A percentile compares a stretch with the other conserved stretches of the same genome.
These are phyloP conservation scores for Helicostylum pulchrum DNA, from an alignment of 192 early-diverging fungal genomes.

Conservation along the genomic window DNA sequence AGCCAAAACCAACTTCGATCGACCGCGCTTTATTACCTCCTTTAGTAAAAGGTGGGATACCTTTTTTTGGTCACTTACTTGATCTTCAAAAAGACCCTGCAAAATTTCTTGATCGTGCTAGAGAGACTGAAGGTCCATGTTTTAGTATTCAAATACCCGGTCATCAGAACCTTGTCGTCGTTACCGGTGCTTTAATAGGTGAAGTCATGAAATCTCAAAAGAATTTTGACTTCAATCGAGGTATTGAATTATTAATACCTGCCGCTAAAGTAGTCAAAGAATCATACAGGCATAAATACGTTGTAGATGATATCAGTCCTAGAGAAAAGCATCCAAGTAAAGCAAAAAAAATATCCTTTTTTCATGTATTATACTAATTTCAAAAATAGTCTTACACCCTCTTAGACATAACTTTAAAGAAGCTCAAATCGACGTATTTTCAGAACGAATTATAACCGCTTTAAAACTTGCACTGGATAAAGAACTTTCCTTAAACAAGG, in stretches of 20 bases:
- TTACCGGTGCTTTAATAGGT: conserved; percentile 10
- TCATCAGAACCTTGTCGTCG: not conserved
- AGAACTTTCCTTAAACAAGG: conserved; percentile 1
- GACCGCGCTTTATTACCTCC: conserved; percentile 4
- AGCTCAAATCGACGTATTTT: conserved; percentile 13
- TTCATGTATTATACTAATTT: not conserved
- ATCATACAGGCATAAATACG: conserved; percentile 21
- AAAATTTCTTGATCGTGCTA: conserved; percentile 16
- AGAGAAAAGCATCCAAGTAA: conserved; percentile 14
- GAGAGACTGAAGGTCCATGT: conserved; percentile 11
- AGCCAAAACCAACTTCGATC: not conserved
- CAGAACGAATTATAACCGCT: conserved; percentile 19
- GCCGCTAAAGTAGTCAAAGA: not conserved
- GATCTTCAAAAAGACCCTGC: conserved; percentile 8
- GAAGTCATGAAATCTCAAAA: conserved; percentile 15
- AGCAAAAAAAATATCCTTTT: not conserved
- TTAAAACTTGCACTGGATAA: conserved; percentile 4
- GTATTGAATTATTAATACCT: conserved; percentile 20
- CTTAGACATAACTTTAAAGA: conserved; percentile 22
- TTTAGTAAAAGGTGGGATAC: conserved; percentile 7
- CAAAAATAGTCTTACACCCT: conserved; percentile 7
- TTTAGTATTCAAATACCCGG: conserved; percentile 21
- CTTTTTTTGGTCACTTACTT: conserved; percentile 20
- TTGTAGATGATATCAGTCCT: not conserved
- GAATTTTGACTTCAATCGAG: conserved; percentile 17